Evolutionary conservation across 2,329 filamentous ascomycete genomes (phyloP).

Genomic region (Aphanocladium album): DNA sequence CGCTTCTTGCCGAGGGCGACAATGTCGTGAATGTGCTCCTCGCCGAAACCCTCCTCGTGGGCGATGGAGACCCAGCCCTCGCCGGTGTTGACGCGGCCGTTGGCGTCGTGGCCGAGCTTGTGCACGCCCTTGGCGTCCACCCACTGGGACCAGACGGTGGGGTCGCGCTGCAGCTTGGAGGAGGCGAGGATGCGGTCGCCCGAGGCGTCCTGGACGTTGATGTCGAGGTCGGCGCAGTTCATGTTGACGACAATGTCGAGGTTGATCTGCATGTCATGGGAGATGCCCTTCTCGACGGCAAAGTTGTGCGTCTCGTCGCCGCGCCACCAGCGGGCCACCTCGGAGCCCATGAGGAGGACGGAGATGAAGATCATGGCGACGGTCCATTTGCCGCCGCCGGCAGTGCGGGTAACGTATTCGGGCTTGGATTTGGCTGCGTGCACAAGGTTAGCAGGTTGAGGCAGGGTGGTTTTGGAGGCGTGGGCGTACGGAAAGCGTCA

Average conservation of each 20-base stretch:
- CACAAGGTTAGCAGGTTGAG: background rate
- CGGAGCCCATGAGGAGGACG: conserved; percentile 67
- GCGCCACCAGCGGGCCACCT: conserved; percentile 76
- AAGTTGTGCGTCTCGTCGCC: conserved; percentile 86
- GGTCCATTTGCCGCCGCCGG: conserved; percentile 90
- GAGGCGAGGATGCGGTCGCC: conserved; percentile 88
- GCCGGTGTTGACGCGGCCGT: conserved; percentile 52
- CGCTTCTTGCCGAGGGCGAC: conserved; percentile 62
- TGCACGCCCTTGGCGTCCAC: conserved; percentile 63
- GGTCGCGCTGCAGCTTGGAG: conserved; percentile 65
- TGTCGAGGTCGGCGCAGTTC: conserved; percentile 80
- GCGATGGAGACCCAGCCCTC: conserved; percentile 47
- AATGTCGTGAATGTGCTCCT: conserved; percentile 90
- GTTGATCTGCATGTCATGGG: conserved; percentile 87
- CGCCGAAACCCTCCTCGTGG: conserved; percentile 65
- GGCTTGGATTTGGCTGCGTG: conserved; percentile 84
- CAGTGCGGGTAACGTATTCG: conserved; percentile 79
- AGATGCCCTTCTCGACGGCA: conserved; percentile 86
- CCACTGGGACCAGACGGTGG: conserved; percentile 81
- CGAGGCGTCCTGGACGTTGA: conserved; percentile 95
- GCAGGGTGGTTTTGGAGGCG: background rate
- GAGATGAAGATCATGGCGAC: conserved; percentile 74
- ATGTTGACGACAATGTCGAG: conserved; percentile 89
- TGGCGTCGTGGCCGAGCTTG: conserved; percentile 49
- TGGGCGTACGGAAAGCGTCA: conserved; percentile 83